These are phyloP conservation scores for Pleurotus eryngii DNA, from an alignment of 768 basidiomycete species.

Conservation along the genomic window DNA sequence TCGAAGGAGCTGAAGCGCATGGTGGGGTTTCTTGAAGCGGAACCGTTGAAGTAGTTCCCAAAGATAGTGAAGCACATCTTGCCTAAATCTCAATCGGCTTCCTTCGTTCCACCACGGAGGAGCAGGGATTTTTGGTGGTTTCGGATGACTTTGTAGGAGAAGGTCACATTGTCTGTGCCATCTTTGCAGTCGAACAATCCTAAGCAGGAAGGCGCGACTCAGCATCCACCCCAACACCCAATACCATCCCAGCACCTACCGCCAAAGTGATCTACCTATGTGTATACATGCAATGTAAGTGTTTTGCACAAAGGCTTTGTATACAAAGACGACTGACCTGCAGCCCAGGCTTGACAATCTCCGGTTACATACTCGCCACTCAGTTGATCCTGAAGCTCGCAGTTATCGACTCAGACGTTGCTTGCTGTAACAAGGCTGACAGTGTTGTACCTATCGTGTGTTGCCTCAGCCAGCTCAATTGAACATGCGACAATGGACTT, in stretches of 20 bases:
- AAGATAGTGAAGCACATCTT: constrained; percentile 16
- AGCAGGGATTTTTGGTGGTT: constrained; percentile 18
- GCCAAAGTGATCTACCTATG: constrained; percentile 13
- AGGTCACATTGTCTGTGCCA: constrained; percentile 17
- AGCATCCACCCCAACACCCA: no score
- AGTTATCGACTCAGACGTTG: constrained; percentile 17
- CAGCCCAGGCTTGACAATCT: constrained; percentile 8
- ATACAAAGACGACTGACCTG: constrained; percentile 3
- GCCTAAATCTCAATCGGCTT: constrained; percentile 13
- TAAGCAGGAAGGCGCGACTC: neutral
- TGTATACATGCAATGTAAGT: no score
- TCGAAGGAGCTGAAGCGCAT: constrained; percentile 18
- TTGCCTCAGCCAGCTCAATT: neutral
- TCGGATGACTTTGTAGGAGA: constrained; percentile 16
- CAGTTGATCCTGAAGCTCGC: constrained; percentile 13
- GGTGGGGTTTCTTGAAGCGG: constrained; percentile 14
- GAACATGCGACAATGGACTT: neutral
- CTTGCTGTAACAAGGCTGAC: constrained; percentile 12
- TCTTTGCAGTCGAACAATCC: constrained; percentile 16
- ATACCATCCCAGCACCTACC: constrained; percentile 1
- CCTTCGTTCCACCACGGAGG: constrained; percentile 13
- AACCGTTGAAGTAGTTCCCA: constrained; percentile 15
- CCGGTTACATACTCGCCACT: constrained; percentile 12
- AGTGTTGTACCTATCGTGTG: constrained; percentile 11
- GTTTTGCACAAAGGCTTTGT: neutral